Percentiles rank a stretch among this genome's conserved stretches.
Conservation (phyloP, 164 flowering plant species). For the Kalanchoe fedtschenkoi region DNA sequence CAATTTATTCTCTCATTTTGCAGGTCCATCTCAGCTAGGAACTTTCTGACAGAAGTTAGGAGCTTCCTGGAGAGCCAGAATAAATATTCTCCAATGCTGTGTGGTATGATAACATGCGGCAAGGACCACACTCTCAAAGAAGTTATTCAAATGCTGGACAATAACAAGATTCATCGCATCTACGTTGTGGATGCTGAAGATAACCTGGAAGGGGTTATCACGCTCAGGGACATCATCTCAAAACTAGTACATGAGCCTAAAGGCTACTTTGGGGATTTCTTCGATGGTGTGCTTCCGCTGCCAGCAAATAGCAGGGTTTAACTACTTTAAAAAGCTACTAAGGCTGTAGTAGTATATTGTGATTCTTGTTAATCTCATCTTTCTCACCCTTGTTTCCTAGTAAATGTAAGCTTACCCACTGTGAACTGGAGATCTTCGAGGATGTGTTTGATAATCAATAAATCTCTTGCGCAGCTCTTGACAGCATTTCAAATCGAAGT, state of each 20-base stretch:
- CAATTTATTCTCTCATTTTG: neutral
- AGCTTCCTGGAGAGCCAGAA: constrained; percentile 39
- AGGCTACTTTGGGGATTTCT: constrained; percentile 92
- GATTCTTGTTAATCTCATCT: neutral
- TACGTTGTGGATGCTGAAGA: constrained; percentile 66
- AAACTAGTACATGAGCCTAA: constrained; percentile 90
- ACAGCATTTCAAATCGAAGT: too few species aligned
- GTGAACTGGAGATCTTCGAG: neutral
- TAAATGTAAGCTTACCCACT: too few species aligned
- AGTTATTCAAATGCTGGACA: constrained; percentile 57
- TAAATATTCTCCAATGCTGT: constrained; percentile 37
- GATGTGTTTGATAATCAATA: neutral
- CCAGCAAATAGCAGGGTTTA: constrained; percentile 70
- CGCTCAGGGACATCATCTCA: constrained; percentile 92
- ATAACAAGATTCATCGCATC: constrained; percentile 64
- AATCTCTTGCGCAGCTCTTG: too few species aligned
- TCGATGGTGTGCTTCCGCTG: constrained; percentile 80
- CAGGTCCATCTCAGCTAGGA: constrained; percentile 79
- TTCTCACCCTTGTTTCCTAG: too few species aligned
- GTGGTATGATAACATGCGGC: constrained; percentile 58
- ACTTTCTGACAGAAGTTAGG: constrained; percentile 63
- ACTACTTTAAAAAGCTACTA: neutral
- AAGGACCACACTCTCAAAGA: constrained; percentile 53
- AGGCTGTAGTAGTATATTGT: neutral
- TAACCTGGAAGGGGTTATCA: constrained; percentile 76